These are phyloP conservation scores for Biscutella laevigata DNA, from an alignment of 441 rosid species.

Conservation along the genomic window DNA sequence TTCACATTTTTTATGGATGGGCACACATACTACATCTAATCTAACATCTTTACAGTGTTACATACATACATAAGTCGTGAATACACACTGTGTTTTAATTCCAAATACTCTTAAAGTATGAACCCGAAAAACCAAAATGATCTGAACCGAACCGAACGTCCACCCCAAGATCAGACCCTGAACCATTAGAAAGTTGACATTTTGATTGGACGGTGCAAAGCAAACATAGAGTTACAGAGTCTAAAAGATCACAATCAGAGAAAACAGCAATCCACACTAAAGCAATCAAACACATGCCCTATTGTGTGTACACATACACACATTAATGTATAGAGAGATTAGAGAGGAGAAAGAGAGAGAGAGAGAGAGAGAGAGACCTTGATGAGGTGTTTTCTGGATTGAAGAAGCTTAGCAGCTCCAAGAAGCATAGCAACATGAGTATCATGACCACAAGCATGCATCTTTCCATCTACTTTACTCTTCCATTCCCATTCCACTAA, in stretches of 20 bases:
- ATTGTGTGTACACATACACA: not conserved
- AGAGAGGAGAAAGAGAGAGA: too few species aligned
- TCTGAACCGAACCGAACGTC: too few species aligned
- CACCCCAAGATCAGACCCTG: not conserved
- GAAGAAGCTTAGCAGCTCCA: slow-evolving; percentile 68
- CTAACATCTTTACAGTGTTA: not conserved
- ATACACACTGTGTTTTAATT: too few species aligned
- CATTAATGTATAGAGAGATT: too few species aligned
- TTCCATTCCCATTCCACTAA: slow-evolving; percentile 59
- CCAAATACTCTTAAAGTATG: too few species aligned
- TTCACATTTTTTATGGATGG: not conserved
- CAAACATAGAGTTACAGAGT: too few species aligned
- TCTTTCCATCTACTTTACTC: slow-evolving; percentile 59
- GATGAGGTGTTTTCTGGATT: slow-evolving; percentile 28
- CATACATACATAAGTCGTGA: too few species aligned
- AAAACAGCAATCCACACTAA: not conserved
- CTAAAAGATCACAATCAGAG: not conserved
- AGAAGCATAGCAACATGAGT: slow-evolving; percentile 66
- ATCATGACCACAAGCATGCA: slow-evolving; percentile 82
- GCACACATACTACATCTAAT: not conserved
- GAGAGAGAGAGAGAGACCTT: slow-evolving; percentile 29
- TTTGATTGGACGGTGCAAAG: too few species aligned
- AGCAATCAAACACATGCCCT: not conserved
- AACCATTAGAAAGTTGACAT: not conserved
- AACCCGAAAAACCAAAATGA: too few species aligned